phyloP scores from a whole-genome alignment of 345 rosid species.

The Euphorbia peplus region DNA sequence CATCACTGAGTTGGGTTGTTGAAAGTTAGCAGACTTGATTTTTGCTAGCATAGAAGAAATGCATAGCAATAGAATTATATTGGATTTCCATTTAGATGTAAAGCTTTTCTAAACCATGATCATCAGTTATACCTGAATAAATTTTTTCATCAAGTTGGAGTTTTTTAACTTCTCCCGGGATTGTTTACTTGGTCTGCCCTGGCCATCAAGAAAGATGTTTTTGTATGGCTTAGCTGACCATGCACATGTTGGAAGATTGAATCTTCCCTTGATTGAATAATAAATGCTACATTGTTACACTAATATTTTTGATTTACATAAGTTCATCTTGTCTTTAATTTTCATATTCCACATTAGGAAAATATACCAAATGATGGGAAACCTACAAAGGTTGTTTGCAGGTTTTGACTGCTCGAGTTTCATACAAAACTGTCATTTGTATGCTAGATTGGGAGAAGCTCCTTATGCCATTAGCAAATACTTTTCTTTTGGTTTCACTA shows the following conservation, averaged over 20 bases:
- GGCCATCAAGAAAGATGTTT: conserved; percentile 2
- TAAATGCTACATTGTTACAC: background rate
- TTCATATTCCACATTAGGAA: too few relatives aligned
- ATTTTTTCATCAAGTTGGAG: background rate
- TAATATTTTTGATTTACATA: too few relatives aligned
- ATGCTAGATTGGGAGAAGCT: background rate
- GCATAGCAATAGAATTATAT: conserved; percentile 15
- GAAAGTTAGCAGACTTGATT: conserved; percentile 15
- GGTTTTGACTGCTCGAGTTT: background rate
- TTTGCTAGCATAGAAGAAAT: conserved; percentile 33
- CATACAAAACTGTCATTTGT: too few relatives aligned
- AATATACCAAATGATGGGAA: background rate
- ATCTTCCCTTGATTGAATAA: conserved; percentile 17
- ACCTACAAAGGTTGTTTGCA: background rate
- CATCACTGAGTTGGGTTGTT: conserved; percentile 35
- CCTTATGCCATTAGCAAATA: background rate
- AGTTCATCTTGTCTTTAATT: too few relatives aligned
- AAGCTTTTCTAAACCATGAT: conserved; percentile 19
- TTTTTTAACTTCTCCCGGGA: conserved; percentile 3
- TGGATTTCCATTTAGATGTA: conserved; percentile 14
- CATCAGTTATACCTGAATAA: background rate
- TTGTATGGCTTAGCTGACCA: conserved; percentile 2
- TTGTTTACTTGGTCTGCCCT: background rate
- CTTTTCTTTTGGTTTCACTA: too few relatives aligned
- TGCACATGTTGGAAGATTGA: conserved; percentile 14